Percentiles rank a stretch among this genome's conserved stretches.
Evolutionary conservation across 345 rosid species (phyloP).

Genomic region (Garcia nutans): DNA sequence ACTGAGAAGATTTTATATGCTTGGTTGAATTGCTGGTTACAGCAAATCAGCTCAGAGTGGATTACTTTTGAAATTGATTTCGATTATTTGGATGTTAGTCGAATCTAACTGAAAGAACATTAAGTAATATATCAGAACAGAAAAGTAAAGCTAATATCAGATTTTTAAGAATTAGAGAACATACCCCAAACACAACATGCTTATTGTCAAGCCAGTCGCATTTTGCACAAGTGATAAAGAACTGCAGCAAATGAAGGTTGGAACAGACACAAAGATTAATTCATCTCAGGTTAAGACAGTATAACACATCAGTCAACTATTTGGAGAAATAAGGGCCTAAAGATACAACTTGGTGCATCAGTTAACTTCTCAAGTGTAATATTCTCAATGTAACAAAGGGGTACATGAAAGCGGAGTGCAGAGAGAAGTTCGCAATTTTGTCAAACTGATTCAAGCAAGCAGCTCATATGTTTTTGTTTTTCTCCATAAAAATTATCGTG

Average conservation of each 20-base stretch:
- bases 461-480: neutral
- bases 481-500: neutral
- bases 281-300: neutral
- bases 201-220: slow-evolving; percentile 98
- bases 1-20: neutral
- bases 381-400: neutral
- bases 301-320: neutral
- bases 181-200: slow-evolving; percentile 98
- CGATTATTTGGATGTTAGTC: neutral
- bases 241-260: slow-evolving; percentile 49
- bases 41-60: neutral
- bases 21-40: neutral
- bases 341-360: neutral
- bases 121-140: neutral
- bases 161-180: slow-evolving; percentile 17
- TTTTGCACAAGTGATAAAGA: slow-evolving; percentile 90
- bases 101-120: neutral
- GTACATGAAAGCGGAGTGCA: neutral
- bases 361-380: neutral
- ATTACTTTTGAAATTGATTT: neutral
- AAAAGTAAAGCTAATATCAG: neutral
- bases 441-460: neutral
- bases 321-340: neutral
- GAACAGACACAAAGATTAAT: neutral
- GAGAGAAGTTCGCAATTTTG: neutral